Evolutionary conservation across 805 yeast species (phyloP).

Genomic region (Aciculoconidium aculeatum): DNA sequence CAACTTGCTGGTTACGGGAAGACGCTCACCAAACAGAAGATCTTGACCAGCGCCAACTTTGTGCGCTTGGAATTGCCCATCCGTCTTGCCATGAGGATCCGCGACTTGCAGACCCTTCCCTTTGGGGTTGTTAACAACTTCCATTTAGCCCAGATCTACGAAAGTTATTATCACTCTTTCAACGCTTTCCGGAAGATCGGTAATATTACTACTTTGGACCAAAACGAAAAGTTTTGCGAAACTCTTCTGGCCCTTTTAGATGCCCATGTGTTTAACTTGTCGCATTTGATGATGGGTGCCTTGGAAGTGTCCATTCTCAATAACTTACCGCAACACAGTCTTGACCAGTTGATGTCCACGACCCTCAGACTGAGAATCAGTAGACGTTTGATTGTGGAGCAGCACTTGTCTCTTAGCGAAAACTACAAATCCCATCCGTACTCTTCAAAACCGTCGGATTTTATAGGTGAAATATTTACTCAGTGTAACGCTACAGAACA

Average conservation of each 20-base stretch:
- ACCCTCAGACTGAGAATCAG: constrained; percentile 83
- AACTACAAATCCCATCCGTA: constrained; percentile 49
- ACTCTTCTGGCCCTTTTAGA: constrained; percentile 61
- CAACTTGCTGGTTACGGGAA: constrained; percentile 90
- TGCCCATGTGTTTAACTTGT: constrained; percentile 74
- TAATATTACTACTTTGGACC: constrained; percentile 60
- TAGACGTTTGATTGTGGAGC: constrained; percentile 85
- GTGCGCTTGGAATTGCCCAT: constrained; percentile 82
- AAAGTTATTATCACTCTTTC: constrained; percentile 82
- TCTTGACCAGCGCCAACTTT: constrained; percentile 80
- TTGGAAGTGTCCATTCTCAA: constrained; percentile 65
- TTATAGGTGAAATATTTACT: constrained; percentile 75
- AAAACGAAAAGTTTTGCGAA: constrained; percentile 67
- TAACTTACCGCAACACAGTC: constrained; percentile 50
- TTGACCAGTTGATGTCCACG: constrained; percentile 72
- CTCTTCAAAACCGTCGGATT: constrained; percentile 45
- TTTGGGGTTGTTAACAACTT: constrained; percentile 79
- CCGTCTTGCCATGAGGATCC: constrained; percentile 72
- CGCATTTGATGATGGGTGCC: constrained; percentile 91
- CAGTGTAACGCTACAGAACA: constrained; percentile 70
- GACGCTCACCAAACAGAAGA: constrained; percentile 66
- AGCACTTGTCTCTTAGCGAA: constrained; percentile 75
- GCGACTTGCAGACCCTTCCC: constrained; percentile 77
- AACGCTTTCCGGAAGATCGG: constrained; percentile 76
- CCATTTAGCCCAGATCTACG: constrained; percentile 84